Percentiles rank a stretch among this genome's conserved stretches.
These are phyloP conservation scores for Laetiporus sulphureus DNA, from an alignment of 1,284 basidiomycete species.

Conservation along the genomic window DNA sequence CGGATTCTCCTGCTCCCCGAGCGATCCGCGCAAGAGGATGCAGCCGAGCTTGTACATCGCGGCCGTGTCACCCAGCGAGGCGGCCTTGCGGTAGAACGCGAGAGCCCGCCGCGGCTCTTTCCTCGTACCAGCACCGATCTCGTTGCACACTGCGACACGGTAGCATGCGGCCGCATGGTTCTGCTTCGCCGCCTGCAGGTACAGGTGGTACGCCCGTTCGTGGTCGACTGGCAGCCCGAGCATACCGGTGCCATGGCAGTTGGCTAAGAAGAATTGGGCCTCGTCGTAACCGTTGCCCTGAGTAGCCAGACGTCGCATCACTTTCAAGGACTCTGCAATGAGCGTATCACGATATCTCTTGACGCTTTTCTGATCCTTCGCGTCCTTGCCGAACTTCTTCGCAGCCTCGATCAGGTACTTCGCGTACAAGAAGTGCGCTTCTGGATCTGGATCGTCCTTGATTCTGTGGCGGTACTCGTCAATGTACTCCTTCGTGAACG, in stretches of 20 bases:
- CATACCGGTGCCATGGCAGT: conserved; percentile 94
- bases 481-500: conserved; percentile 94
- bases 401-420: conserved; percentile 99
- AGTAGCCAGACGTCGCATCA: conserved; percentile 87
- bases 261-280: conserved; percentile 99
- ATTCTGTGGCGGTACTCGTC: conserved; percentile 96
- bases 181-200: conserved; percentile 95
- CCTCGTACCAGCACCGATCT: conserved; percentile 97
- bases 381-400: conserved; percentile 74
- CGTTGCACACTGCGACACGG: conserved; percentile 97
- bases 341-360: conserved; percentile 90
- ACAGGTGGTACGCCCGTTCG: conserved; percentile 97
- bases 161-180: conserved; percentile 95
- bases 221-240: conserved; percentile 95
- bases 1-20: conserved; percentile 82
- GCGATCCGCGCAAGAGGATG: conserved; percentile 83
- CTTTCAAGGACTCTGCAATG: conserved; percentile 86
- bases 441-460: conserved; percentile 96
- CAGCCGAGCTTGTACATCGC: conserved; percentile 99
- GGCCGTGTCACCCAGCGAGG: conserved; percentile 92
- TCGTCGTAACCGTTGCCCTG: conserved; percentile 89
- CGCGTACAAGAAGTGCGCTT: conserved; percentile 96
- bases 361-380: conserved; percentile 72
- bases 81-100: conserved; percentile 95
- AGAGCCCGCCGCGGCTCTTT: conserved; percentile 85